phyloP scores from a whole-genome alignment of 495 filamentous ascomycete species.

The Cairneyella variabilis region DNA sequence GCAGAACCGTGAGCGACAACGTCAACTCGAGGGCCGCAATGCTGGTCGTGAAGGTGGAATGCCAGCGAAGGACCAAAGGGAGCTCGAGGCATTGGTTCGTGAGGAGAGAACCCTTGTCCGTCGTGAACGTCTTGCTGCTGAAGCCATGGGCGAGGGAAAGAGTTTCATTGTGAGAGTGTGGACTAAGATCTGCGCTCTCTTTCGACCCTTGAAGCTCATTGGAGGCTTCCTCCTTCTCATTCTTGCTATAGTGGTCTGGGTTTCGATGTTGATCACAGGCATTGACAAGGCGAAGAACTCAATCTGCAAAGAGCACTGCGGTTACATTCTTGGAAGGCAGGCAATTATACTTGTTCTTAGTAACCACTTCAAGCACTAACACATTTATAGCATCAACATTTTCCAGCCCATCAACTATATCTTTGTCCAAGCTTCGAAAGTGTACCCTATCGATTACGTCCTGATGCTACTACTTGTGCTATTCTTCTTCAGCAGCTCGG shows the following conservation, averaged over 20 bases:
- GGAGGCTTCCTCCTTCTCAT: slow-evolving; percentile 74
- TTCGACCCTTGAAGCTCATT: slow-evolving; percentile 80
- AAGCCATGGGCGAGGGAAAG: slow-evolving; percentile 69
- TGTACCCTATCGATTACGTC: slow-evolving; percentile 90
- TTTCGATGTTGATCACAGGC: slow-evolving; percentile 89
- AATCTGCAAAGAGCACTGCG: slow-evolving; percentile 83
- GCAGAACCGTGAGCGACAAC: slow-evolving; percentile 83
- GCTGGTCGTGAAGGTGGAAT: slow-evolving; percentile 70
- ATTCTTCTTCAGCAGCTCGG: slow-evolving; percentile 79
- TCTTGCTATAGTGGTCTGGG: slow-evolving; percentile 70
- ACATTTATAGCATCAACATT: slow-evolving; percentile 61
- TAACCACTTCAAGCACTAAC: neutral
- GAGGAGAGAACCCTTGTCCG: slow-evolving; percentile 91
- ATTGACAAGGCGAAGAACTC: slow-evolving; percentile 97
- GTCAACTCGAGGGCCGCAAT: slow-evolving; percentile 84
- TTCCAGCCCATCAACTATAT: slow-evolving; percentile 95
- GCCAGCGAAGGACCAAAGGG: slow-evolving; percentile 78
- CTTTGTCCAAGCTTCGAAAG: slow-evolving; percentile 73
- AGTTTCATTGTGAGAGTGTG: slow-evolving; percentile 66
- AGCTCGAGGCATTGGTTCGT: slow-evolving; percentile 79
- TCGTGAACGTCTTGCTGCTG: slow-evolving; percentile 79
- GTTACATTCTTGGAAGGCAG: slow-evolving; percentile 76
- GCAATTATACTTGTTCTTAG: neutral
- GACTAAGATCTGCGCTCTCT: slow-evolving; percentile 71
- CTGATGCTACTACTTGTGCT: slow-evolving; percentile 80